These are phyloP conservation scores for Gentiana dahurica DNA, from an alignment of 257 asterid genomes.

Conservation along the genomic window DNA sequence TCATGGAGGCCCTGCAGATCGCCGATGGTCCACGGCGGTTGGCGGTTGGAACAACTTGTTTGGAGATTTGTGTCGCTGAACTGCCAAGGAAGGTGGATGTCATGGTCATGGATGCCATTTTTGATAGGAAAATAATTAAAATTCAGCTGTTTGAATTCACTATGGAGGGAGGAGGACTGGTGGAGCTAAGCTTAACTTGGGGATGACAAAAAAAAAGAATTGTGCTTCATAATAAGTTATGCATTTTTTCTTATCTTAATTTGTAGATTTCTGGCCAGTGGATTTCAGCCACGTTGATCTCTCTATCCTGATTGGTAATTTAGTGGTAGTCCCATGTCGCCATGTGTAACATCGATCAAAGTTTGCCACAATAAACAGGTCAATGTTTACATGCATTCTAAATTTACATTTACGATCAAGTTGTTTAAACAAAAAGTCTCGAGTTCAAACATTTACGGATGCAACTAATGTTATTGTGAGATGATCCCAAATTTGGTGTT, in stretches of 20 bases:
- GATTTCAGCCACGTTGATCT: slow-evolving; percentile 13
- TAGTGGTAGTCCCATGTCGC: slow-evolving; percentile 7
- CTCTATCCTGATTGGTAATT: slow-evolving; percentile 10
- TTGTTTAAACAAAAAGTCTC: too few species aligned
- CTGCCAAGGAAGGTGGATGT: slow-evolving; percentile 46
- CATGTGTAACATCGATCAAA: too few species aligned
- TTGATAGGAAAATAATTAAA: background rate
- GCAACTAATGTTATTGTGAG: too few species aligned
- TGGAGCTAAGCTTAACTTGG: background rate
- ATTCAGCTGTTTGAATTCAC: background rate
- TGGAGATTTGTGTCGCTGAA: slow-evolving; percentile 21
- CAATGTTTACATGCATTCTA: too few species aligned
- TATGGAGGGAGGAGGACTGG: background rate
- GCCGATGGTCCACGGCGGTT: slow-evolving; percentile 19
- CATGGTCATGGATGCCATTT: slow-evolving; percentile 53
- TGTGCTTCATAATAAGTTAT: slow-evolving; percentile 6
- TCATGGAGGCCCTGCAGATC: slow-evolving; percentile 11
- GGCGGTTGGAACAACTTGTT: slow-evolving; percentile 22
- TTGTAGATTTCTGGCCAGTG: slow-evolving; percentile 8
- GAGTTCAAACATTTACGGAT: too few species aligned
- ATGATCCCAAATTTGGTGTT: too few species aligned
- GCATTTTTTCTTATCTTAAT: slow-evolving; percentile 22
- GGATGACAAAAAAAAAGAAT: background rate
- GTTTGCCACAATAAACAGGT: too few species aligned
- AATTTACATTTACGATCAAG: too few species aligned